Evolutionary conservation across 768 basidiomycete genomes (phyloP), one percentile per base, ranked within the genome.

Genomic region (Boletus eberwhitei): DNA sequence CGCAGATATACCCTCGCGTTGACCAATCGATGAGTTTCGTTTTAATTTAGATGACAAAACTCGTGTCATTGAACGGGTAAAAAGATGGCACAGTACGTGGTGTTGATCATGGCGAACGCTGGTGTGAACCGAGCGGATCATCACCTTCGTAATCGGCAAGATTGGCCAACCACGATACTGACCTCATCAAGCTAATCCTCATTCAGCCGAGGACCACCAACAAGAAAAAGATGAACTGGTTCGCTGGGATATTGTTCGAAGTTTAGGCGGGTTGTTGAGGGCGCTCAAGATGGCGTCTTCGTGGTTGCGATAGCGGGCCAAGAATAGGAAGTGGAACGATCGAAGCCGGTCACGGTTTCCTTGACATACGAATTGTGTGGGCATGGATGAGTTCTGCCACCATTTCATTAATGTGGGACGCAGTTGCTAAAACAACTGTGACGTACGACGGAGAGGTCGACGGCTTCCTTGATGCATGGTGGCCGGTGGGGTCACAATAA

Each of bases 71-170:
- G 39, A 21, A 37, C 4, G 39, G 31, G 26, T 5, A 40, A 37
- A 48, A 42, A 17, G 34, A 50, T 29, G 51, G 31, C n/a, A 34
- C 24, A 39, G 39, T 35, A n/a, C 21, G 49, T 22, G 29, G 42
- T n/a, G 34, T 49, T 49, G 26, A 34, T 44, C 41, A 35, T 29
- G 39, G 31, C 16, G 17, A 38, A 36, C 31, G 16, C 16, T 17
- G 22, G 35, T 13, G 8, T 8, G 45, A 48, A 31, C 48, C 19
- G 19, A 51, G 49, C 36, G 31, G n/a, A n/a, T n/a, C n/a, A 45
- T 36, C 35, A 50, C 14, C 54, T 59, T 46, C 57, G 50, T 59
- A 56, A 54, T 59, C 50, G 54, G 35, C 49, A 52, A 50, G 44
- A 47, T 53, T 29, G 31, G 24, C 42, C 37, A 50, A 34, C 21